A percentile compares a stretch with the other conserved stretches of the same genome.
Conservation (phyloP, 2,329 filamentous ascomycete species). For the Verticillium longisporum region DNA sequence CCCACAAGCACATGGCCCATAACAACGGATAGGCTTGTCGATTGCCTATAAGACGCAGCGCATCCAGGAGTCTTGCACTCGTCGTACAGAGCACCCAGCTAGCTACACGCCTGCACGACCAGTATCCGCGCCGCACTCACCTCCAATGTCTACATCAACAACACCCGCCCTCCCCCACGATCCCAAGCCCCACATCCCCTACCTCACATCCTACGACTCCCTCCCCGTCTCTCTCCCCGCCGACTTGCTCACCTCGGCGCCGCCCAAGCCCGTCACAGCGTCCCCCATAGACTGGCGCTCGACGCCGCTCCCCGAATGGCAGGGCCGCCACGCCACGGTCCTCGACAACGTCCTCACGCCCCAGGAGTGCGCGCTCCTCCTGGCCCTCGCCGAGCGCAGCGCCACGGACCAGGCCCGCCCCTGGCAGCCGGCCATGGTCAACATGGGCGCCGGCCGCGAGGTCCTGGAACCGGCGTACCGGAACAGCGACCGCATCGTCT, state of each 20-base stretch:
- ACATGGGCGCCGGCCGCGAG: slow-evolving; percentile 56
- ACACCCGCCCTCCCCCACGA: not conserved
- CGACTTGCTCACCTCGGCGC: slow-evolving; percentile 33
- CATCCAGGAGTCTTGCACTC: no score
- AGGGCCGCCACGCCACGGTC: slow-evolving; percentile 45
- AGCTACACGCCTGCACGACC: not conserved
- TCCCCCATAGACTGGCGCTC: slow-evolving; percentile 44
- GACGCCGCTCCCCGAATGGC: slow-evolving; percentile 43
- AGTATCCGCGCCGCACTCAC: not conserved
- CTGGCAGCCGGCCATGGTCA: slow-evolving; percentile 66
- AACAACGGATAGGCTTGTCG: no score
- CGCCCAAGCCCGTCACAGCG: slow-evolving; percentile 33
- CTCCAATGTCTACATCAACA: not conserved
- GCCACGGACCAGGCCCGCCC: slow-evolving; percentile 35
- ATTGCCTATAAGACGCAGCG: no score
- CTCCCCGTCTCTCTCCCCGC: slow-evolving; percentile 27
- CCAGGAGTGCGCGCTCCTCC: slow-evolving; percentile 52
- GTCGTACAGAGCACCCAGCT: no score
- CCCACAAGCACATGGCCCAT: no score
- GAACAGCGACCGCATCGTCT: slow-evolving; percentile 71
- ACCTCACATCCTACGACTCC: slow-evolving; percentile 20
- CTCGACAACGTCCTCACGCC: slow-evolving; percentile 51
- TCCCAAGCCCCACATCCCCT: not conserved
- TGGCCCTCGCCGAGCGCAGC: slow-evolving; percentile 42
- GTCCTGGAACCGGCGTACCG: slow-evolving; percentile 49